Base-by-base conservation (phyloP, 441 rosid species). In the Sinapis alba region DNA sequence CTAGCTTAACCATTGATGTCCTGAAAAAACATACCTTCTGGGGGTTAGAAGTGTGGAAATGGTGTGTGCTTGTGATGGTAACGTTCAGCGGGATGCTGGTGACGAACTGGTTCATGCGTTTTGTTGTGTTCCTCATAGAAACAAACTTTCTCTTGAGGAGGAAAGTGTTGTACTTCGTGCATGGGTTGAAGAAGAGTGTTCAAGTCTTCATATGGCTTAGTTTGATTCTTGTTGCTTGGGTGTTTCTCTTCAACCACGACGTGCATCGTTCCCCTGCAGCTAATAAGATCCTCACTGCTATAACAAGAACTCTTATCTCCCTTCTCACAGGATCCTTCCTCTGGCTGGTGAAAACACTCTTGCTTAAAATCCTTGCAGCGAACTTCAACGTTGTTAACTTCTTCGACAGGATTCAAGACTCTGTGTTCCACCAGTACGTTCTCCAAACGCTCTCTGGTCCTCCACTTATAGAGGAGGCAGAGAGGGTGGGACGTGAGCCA, bases 171-270 rank as follows among this genome's bases (percentile, higher is more conserved):
- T 92, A 90, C 72, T 90, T 92, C 58, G 94, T 91, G 8, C 90
- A 89, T 21, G 94, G 94, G 5, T 77, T 91, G 58, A 83, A 81
- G 75, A 88, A 64, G 45, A 77, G 92, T 3, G 93, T 88, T 19
- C 92, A 88, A 81, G 89, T 88, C 74, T 87, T 83, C 57, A 80
- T 92, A 19, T 88, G 92, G 90, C 74, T 88, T 20, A 85, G 89
- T 26, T 75, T 88, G 28, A 85, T 82, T 27, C 62, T 85, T 71
- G 76, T 89, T 38, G 85, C 81, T 13, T 89, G 95, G 92, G 38
- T 76, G 19, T 72, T 57, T 10, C 41, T 84, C 27, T 83, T 89
- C 61, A 71, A 83, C 63, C 73, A 2, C 4, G 68, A 67, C 24
- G 77, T 74, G 26, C 63, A 71, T 47, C 81, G 79, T 1, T 79